A percentile compares a stretch with the other conserved stretches of the same genome.
phyloP scores from a whole-genome alignment of 768 basidiomycete genomes.

The Pluteus cervinus region DNA sequence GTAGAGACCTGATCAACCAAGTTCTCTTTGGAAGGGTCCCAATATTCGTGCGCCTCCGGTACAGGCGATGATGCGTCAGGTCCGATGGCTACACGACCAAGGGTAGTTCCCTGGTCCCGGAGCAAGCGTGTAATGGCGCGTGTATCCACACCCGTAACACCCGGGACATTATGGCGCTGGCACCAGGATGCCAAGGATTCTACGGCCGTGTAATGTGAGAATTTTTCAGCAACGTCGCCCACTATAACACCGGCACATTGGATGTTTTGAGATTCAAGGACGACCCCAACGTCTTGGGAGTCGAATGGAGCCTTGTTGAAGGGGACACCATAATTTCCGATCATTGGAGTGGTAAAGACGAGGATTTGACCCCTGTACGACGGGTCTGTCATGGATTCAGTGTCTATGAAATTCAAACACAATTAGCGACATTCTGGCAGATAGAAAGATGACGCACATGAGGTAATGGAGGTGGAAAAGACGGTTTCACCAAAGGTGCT shows the following conservation, averaged over 20 bases:
- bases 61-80: conserved; percentile 53
- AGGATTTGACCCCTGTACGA: conserved; percentile 98
- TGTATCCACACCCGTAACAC: conserved; percentile 95
- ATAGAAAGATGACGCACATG: conserved; percentile 52
- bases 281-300: conserved; percentile 73
- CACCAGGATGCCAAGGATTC: conserved; percentile 96
- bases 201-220: conserved; percentile 90
- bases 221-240: conserved; percentile 90
- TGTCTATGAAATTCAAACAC: conserved; percentile 51
- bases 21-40: conserved; percentile 91
- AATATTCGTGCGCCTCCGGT: conserved; percentile 71
- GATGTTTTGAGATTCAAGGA: conserved; percentile 83
- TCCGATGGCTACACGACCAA: conserved; percentile 86
- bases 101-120: conserved; percentile 95
- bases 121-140: conserved; percentile 91
- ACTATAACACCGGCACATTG: conserved; percentile 93
- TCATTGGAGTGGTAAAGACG: conserved; percentile 97
- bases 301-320: conserved; percentile 67
- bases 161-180: conserved; percentile 81
- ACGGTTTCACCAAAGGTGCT: conserved; percentile 96
- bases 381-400: conserved; percentile 99
- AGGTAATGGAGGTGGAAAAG: conserved; percentile 98
- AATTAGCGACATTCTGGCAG: background rate
- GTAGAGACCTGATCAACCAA: conserved; percentile 93
- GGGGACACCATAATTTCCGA: conserved; percentile 98